Base-by-base conservation (phyloP, 495 filamentous ascomycete genomes). In the Lentithecium fluviatile region DNA sequence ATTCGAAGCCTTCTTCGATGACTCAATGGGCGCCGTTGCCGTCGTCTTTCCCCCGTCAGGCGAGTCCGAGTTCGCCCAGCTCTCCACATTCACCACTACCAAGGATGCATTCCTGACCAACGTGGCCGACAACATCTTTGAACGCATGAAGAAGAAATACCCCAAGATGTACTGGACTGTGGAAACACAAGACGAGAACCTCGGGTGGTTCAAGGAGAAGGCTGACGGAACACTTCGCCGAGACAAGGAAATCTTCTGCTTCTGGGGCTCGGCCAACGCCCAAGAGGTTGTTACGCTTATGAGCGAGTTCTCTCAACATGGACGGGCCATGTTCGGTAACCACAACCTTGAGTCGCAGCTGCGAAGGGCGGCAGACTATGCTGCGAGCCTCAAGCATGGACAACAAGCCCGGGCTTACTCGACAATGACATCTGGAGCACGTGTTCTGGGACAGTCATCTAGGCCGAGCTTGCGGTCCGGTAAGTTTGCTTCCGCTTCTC, bases 161-260 rank as follows among this genome's bases (percentile, higher is more conserved):
- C 85, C 89, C 60, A 91, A 87, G 76, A 82, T 97, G 53, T 86
- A 92, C 34, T 98, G 94, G 93, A 96, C 91, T n/a, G 94, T 97
- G 42, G 91, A 90, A 77, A 87, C 91, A 67, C 89, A 94, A 60
- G 94, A 98, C 63, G 95, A 97, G 81, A 97, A 97, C 73, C 79
- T 98, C 68, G 91, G 89, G 25, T 98, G 94, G 94, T 97, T 97
- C 79, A 96, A 95, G 63, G 93, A 96, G 76, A 96, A 96, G 79
- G 88, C 94, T 8, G 90, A 96, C 60, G 95, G 95, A 47, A 95
- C 89, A 74, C 78, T 97, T 58, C 88, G 88, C 45, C 82, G 85
- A 32, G 83, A 89, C 51, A 90, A 90, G 53, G 86, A 95, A 67
- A 90, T 97, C 36, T 86, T 97, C 72, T 97, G 97, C 80, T 98